These are phyloP conservation scores for Priceomyces carsonii DNA, from an alignment of 805 yeast genomes.

Conservation along the genomic window DNA sequence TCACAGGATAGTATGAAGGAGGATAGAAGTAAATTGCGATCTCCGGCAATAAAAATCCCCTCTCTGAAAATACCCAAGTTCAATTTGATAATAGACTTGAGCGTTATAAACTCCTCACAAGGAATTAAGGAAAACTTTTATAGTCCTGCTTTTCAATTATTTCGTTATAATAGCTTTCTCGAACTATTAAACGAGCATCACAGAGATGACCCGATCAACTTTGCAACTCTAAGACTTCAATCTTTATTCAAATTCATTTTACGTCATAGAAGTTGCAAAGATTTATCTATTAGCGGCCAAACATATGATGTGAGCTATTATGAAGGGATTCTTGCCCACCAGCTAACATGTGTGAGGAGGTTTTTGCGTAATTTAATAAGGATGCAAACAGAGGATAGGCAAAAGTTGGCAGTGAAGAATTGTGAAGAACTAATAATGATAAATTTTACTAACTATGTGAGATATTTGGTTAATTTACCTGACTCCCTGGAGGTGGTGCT, in stretches of 20 bases:
- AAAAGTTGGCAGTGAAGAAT: constrained; percentile 10
- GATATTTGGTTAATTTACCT: constrained; percentile 36
- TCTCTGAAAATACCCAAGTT: constrained; percentile 15
- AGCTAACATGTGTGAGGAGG: constrained; percentile 25
- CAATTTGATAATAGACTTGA: constrained; percentile 21
- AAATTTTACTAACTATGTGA: constrained; percentile 37
- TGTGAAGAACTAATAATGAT: constrained; percentile 40
- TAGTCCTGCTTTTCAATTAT: constrained; percentile 29
- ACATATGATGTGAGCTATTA: constrained; percentile 22
- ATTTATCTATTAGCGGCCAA: constrained; percentile 8
- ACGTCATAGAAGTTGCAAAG: constrained; percentile 16
- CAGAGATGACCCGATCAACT: constrained; percentile 37
- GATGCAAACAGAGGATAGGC: constrained; percentile 10
- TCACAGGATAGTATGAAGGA: too few relatives aligned
- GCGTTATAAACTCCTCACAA: constrained; percentile 25
- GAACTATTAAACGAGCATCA: constrained; percentile 31
- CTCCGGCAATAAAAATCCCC: background rate
- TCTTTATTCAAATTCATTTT: constrained; percentile 29
- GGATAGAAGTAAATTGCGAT: constrained; percentile 2
- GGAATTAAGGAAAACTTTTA: constrained; percentile 19
- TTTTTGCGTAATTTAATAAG: constrained; percentile 27
- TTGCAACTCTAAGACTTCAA: constrained; percentile 34
- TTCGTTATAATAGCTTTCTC: constrained; percentile 33
- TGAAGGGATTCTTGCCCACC: constrained; percentile 33
- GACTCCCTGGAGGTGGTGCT: constrained; percentile 10